Base-by-base conservation (phyloP, 768 basidiomycete species). In the Paxillus involutus region DNA sequence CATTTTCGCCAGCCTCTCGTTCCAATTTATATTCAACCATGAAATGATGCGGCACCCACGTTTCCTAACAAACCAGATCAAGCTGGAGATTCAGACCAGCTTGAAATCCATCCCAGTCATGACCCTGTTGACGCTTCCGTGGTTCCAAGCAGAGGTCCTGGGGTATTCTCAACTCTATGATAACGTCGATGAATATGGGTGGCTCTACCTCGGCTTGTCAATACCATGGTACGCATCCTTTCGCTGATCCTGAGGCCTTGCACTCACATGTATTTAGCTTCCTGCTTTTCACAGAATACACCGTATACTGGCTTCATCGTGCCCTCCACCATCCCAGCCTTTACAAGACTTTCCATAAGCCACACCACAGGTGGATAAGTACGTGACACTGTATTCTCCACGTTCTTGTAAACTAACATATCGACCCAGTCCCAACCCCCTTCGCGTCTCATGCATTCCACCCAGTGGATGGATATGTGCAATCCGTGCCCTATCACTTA, bases 321-420 rank as follows among this genome's bases (percentile, higher is more conserved):
- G 78, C 80, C 73, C 77, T 96, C 51, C 97, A 99, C 67, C 75
- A 88, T 54, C 96, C 96, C 2, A 51, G 78, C 36, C 61, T 97
- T 53, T 99, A 99, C 79, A 98, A 96, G 69, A 74, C 79, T 52
- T 63, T 99, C 44, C 97, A 99, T 73, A 99, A 98, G 72, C 94
- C 96, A 1, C 97, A 99, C 70, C 97, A 99, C 80, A 95, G 91
- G 73, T 99, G 97, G 97, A 77, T 98, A 59, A 84, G 95, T 96
- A 71, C 6, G 6, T 52, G 94, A 0, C 3, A 2, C 1, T 10
- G 32, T 24, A 24, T 10, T 45, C 24, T 43, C n/a, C 30, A 4
- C 4, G 8, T 16, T 36, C 55, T 43, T 8, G 12, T 10, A 17
- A 24, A n/a, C 11, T 61, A 21, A 67, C 58, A 13, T 32, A 8